Evolutionary conservation across 2,329 filamentous ascomycete genomes (phyloP).

Genomic region (Hymenoscyphus albidus): DNA sequence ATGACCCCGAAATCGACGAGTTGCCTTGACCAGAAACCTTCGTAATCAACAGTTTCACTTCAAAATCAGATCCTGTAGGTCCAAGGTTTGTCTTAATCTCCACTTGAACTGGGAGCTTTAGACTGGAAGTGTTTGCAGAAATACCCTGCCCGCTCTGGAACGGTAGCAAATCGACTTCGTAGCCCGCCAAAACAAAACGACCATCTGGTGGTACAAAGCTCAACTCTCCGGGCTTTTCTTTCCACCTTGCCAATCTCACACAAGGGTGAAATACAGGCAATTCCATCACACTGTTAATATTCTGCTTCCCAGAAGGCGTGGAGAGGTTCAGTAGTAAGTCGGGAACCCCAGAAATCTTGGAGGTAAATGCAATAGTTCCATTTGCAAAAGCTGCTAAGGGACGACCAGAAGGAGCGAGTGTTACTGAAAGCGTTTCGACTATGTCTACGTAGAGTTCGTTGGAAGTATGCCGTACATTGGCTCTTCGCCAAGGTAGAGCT

Average conservation of each 20-base stretch:
- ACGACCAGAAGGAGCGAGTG: conserved; percentile 83
- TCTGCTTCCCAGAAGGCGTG: conserved; percentile 75
- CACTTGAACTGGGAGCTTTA: conserved; percentile 78
- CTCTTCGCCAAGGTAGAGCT: conserved; percentile 78
- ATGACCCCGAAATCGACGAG: conserved; percentile 39
- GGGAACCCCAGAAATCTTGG: conserved; percentile 90
- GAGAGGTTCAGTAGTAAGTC: conserved; percentile 81
- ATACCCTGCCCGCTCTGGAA: conserved; percentile 56
- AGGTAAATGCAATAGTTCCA: conserved; percentile 90
- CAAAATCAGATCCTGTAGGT: conserved; percentile 74
- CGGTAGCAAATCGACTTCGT: conserved; percentile 87
- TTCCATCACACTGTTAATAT: conserved; percentile 70
- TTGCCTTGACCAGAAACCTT: conserved; percentile 53
- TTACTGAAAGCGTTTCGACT: conserved; percentile 83
- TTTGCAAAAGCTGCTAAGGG: conserved; percentile 83
- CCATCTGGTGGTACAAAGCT: conserved; percentile 96
- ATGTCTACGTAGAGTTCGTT: conserved; percentile 98
- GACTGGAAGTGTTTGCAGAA: conserved; percentile 50
- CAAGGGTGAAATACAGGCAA: conserved; percentile 95
- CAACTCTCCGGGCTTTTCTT: conserved; percentile 82
- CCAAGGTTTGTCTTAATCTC: conserved; percentile 82
- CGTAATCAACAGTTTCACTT: conserved; percentile 72
- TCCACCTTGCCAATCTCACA: conserved; percentile 85
- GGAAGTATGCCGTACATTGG: conserved; percentile 90
- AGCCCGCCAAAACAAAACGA: conserved; percentile 86